phyloP scores from a whole-genome alignment of 129 eudicot genomes.

The Centaurea solstitialis region DNA sequence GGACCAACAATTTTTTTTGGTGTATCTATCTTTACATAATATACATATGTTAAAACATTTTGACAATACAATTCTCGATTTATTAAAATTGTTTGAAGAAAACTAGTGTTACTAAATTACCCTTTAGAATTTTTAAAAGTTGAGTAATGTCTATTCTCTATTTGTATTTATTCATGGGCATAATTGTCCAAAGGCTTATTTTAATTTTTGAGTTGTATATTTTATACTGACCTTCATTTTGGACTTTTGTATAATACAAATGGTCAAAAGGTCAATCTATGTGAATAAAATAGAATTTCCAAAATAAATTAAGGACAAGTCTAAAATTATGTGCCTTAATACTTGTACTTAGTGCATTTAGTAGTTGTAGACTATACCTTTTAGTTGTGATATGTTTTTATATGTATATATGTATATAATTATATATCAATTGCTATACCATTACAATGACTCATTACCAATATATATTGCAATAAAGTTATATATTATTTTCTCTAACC shows the following conservation, averaged over 20 bases:
- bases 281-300: neutral
- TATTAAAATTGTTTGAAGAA: neutral
- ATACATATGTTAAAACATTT: neutral
- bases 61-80: neutral
- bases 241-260: neutral
- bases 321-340: neutral
- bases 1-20: neutral
- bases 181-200: conserved; percentile 1
- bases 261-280: neutral
- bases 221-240: conserved; percentile 4
- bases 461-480: neutral
- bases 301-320: neutral
- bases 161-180: neutral
- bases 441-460: too few species aligned
- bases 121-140: neutral
- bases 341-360: neutral
- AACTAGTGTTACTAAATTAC: neutral
- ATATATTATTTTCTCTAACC: neutral
- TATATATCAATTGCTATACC: too few species aligned
- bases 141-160: neutral
- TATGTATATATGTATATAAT: too few species aligned
- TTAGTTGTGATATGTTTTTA: neutral
- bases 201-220: neutral
- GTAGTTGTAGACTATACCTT: neutral
- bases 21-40: neutral